Conservation (phyloP, 768 basidiomycete genomes). For the Mrakia frigida region DNA sequence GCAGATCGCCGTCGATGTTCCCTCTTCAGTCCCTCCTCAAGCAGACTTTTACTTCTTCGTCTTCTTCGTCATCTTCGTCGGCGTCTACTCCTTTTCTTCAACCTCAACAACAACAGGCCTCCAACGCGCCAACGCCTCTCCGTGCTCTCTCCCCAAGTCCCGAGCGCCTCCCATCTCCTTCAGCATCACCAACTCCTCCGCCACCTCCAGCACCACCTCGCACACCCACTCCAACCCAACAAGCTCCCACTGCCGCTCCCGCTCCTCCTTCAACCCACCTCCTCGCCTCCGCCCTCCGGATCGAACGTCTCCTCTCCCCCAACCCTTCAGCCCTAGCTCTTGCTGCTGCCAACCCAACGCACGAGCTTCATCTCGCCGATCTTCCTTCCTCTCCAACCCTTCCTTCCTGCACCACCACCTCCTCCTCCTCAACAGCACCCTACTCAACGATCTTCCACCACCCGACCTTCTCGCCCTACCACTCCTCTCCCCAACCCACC, state of each 20-base stretch:
- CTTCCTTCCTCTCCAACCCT: background rate
- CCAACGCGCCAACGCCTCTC: too few relatives aligned
- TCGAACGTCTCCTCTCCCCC: slow-evolving; percentile 4
- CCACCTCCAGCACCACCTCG: background rate
- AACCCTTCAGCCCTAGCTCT: slow-evolving; percentile 1
- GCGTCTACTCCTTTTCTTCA: too few relatives aligned
- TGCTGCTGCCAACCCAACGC: background rate
- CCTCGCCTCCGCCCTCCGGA: slow-evolving; percentile 3
- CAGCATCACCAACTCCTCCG: background rate
- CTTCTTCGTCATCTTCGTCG: background rate
- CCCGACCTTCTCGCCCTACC: background rate
- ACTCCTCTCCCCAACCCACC: too few relatives aligned
- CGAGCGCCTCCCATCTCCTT: background rate
- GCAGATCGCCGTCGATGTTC: slow-evolving; percentile 1
- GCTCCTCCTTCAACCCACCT: background rate
- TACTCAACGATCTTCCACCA: background rate
- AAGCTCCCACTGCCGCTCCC: background rate
- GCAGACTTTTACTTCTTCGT: slow-evolving; percentile 5
- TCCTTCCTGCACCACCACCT: background rate
- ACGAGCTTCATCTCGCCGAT: slow-evolving; percentile 16
- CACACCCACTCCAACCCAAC: background rate
- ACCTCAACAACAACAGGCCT: too few relatives aligned
- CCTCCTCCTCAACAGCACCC: background rate
- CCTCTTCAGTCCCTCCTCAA: slow-evolving; percentile 7
- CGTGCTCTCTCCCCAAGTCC: background rate